Base-by-base conservation (phyloP, 2,329 filamentous ascomycete genomes). In the Calonectria naviculata region DNA sequence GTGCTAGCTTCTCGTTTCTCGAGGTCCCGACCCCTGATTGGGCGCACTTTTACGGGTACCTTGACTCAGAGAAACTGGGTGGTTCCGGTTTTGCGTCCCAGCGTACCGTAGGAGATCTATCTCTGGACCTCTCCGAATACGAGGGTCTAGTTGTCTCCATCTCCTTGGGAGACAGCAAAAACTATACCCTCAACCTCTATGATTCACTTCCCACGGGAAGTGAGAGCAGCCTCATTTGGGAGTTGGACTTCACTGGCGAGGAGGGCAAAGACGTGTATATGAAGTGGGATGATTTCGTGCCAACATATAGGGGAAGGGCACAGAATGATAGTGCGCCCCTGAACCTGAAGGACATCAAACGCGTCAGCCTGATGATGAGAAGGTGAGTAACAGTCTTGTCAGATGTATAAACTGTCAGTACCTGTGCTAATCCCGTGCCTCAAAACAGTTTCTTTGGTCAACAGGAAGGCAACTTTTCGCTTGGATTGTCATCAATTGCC, bases 311-410 rank as follows among this genome's bases (percentile, higher is more conserved):
- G 3, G 56, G 56, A 29, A 61, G 5, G 10, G 13, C 42, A 17
- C 34, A 61, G 24, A 61, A 61, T 28, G 56, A 28, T 24, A 42
- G 36, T 10, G 56, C 56, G 4, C 56, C 56, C 10, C 19, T 61
- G 56, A 61, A 61, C 56, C 21, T 61, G 56, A 61, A 61, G 36
- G 56, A 42, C 17, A 61, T 61, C 36, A 61, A 61, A n/a, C 36
- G 56, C 12, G 26, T 61, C 36, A 61, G 36, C 24, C 5, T 61
- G 21, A 61, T 61, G 56, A 61, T 61, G 56, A 61, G 56, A 29
- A 61, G 56, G 56, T 61, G 1, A 61, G 56, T 61, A 19, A 42
- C 13, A 8, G n/a, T 44, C n/a, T 29, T 21, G 3, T 4, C 34
- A n/a, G 5, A 17, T 44, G 15, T 6, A 6, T 21, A 9, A 5